Evolutionary conservation across 2,329 filamentous ascomycete species (phyloP).

Genomic region (Hymenoscyphus albidus): DNA sequence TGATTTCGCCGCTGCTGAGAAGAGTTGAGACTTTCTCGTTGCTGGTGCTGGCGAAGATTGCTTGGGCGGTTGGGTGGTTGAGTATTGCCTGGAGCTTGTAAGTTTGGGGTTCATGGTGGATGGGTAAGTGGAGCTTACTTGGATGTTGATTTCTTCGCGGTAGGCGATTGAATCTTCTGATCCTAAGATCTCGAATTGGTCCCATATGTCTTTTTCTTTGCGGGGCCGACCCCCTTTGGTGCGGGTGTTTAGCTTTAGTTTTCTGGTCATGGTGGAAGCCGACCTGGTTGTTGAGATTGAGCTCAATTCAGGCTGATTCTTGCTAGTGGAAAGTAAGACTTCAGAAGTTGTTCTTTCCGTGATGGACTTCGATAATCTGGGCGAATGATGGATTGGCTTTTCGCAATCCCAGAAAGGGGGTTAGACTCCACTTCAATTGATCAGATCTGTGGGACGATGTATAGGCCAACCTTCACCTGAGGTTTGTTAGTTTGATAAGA

Average conservation of each 20-base stretch:
- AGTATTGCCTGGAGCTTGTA: constrained; percentile 39
- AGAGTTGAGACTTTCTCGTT: not conserved
- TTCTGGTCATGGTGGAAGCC: not conserved
- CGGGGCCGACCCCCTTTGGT: not conserved
- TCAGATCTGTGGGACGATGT: not conserved
- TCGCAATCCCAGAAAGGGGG: not conserved
- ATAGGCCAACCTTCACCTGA: not conserved
- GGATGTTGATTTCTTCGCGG: constrained; percentile 40
- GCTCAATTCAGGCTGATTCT: not conserved
- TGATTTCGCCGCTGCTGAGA: not conserved
- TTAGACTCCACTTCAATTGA: not conserved
- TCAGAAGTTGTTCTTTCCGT: not conserved
- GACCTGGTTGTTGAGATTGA: not conserved
- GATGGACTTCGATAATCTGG: not conserved
- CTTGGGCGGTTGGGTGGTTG: constrained; percentile 37
- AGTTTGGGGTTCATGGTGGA: constrained; percentile 27
- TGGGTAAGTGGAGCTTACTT: not conserved
- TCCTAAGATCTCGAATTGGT: not conserved
- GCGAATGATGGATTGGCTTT: not conserved
- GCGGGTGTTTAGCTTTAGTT: constrained; percentile 5
- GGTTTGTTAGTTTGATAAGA: not conserved
- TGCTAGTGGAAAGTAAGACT: not conserved
- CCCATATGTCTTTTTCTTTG: not conserved
- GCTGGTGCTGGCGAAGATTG: constrained; percentile 20
- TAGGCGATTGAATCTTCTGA: constrained; percentile 29